Percentiles rank a stretch among this genome's conserved stretches.
phyloP scores from a whole-genome alignment of 768 basidiomycete species.

The Tylopilus rubrobrunneus region DNA sequence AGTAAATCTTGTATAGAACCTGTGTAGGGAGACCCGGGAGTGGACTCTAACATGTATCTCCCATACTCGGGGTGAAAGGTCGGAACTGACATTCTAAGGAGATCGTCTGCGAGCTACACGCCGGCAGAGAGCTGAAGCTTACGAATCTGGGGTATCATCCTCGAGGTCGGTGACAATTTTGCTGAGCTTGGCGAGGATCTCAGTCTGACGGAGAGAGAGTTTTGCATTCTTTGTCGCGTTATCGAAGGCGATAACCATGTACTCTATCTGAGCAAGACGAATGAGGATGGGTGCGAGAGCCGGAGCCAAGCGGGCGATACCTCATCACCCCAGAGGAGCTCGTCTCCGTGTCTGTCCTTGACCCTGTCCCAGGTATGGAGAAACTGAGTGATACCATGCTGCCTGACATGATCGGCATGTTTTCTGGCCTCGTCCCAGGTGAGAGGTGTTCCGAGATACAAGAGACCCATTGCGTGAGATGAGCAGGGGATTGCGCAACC shows the following conservation, averaged over 20 bases:
- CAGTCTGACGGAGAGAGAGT: constrained; percentile 91
- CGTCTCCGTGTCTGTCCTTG: constrained; percentile 88
- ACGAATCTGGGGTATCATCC: constrained; percentile 50
- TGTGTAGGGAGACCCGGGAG: constrained; percentile 92
- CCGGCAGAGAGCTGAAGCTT: constrained; percentile 25
- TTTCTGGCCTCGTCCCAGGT: constrained; percentile 87
- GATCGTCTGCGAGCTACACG: neutral
- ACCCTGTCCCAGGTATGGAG: constrained; percentile 88
- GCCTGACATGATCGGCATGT: constrained; percentile 83
- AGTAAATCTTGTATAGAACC: constrained; percentile 83
- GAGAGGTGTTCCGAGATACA: constrained; percentile 90
- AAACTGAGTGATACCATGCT: constrained; percentile 94
- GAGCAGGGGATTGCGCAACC: constrained; percentile 12
- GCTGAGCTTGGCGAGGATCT: constrained; percentile 81
- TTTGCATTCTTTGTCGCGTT: constrained; percentile 73
- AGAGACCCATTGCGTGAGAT: constrained; percentile 69
- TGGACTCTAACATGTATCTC: constrained; percentile 97
- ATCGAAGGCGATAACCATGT: constrained; percentile 90
- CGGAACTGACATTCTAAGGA: constrained; percentile 64
- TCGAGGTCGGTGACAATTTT: constrained; percentile 64
- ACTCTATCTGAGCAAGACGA: constrained; percentile 68
- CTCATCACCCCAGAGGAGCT: constrained; percentile 98
- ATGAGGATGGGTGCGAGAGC: constrained; percentile 9
- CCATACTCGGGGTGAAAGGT: constrained; percentile 99
- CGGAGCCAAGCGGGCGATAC: constrained; percentile 38